phyloP scores from a whole-genome alignment of 2,329 filamentous ascomycete species.

The Xenoacremonium recifei region DNA sequence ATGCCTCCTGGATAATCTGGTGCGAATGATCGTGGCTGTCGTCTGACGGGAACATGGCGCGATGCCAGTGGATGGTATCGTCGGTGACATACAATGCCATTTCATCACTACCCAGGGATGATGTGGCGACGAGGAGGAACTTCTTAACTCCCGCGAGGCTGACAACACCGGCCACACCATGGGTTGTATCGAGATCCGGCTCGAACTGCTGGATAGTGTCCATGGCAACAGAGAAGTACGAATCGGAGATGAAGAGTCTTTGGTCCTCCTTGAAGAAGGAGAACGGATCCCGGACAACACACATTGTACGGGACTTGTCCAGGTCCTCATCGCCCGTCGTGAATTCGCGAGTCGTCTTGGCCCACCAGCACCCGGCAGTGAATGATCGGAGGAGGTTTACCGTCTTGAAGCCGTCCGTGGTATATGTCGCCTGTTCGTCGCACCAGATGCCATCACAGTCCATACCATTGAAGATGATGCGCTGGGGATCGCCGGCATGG shows the following conservation, averaged over 20 bases:
- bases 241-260: constrained; percentile 76
- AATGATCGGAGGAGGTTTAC: constrained; percentile 64
- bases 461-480: constrained; percentile 81
- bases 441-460: constrained; percentile 65
- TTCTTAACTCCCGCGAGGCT: constrained; percentile 83
- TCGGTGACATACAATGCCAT: constrained; percentile 88
- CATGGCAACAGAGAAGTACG: constrained; percentile 65
- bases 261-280: constrained; percentile 72
- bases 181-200: constrained; percentile 70
- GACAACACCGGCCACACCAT: constrained; percentile 75
- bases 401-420: constrained; percentile 78
- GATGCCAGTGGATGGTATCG: constrained; percentile 84
- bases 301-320: constrained; percentile 72
- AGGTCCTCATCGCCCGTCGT: constrained; percentile 63
- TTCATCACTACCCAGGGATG: constrained; percentile 78
- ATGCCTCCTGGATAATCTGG: constrained; percentile 73
- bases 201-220: constrained; percentile 64
- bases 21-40: constrained; percentile 72
- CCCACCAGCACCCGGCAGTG: constrained; percentile 83
- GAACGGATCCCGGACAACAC: constrained; percentile 72
- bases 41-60: constrained; percentile 81
- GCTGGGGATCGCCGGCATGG: constrained; percentile 78
- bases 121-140: constrained; percentile 80
- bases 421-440: constrained; percentile 67
- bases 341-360: constrained; percentile 73